phyloP scores from a whole-genome alignment of 306 rosid genomes.

The Canavalia gladiata region DNA sequence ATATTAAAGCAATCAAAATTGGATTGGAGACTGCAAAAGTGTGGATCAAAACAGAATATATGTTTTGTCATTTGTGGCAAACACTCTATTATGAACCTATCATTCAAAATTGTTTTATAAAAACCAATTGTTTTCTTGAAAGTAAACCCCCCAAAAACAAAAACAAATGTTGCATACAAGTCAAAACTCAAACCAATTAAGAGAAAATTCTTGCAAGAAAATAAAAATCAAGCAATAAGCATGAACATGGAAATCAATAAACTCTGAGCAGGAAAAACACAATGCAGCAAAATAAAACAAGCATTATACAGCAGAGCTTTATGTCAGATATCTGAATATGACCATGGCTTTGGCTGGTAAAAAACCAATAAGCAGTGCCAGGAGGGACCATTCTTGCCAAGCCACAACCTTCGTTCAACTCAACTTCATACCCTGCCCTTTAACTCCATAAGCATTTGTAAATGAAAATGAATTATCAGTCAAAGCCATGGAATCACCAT shows the following conservation, averaged over 20 bases:
- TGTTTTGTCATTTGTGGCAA: not conserved
- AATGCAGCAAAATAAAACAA: not conserved
- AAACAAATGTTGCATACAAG: not conserved
- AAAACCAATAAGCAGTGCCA: not conserved
- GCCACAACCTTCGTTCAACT: not conserved
- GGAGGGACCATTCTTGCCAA: not conserved
- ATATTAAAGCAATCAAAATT: conserved; percentile 10
- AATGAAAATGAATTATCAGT: not conserved
- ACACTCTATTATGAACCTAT: not conserved
- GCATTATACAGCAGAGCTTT: not conserved
- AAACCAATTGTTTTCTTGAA: not conserved
- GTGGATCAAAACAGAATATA: not conserved
- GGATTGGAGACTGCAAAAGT: conserved; percentile 5
- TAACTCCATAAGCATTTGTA: not conserved
- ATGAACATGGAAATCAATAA: not conserved
- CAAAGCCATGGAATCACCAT: not conserved
- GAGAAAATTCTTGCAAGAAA: not conserved
- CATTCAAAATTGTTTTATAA: not conserved
- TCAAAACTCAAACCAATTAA: not conserved
- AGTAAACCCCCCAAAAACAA: not conserved
- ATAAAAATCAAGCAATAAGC: not conserved
- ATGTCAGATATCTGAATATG: not conserved
- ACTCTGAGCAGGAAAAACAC: not conserved
- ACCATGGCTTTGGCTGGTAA: not conserved
- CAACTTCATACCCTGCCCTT: not conserved